Evolutionary conservation across 345 rosid genomes (phyloP), one percentile per base, ranked within the genome.

Genomic region (Dipteronia dyeriana): DNA sequence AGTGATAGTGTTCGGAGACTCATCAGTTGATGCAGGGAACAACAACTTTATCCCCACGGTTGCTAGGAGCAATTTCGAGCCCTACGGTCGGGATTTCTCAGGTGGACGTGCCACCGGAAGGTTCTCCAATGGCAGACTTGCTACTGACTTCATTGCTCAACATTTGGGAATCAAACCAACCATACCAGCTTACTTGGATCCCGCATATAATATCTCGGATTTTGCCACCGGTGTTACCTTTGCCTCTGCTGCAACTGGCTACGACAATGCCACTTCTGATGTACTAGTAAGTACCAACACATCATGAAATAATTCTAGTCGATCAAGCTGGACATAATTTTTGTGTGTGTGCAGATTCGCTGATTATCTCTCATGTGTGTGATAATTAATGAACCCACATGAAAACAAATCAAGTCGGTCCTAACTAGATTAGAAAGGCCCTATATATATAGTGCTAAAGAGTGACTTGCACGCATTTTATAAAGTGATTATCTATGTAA

Each of bases 171-270:
- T 89, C 41, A 89, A 87, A 71, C 76, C 81, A 0, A 54, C 70
- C 0, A 62, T 89, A 34, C 92, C 92, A 0, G 91, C 92, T 0
- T 89, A 86, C 76, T 83, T 89, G 82, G 92, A 89, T 80, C 88
- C 92, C 17, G 75, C 79, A 9, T 89, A 86, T 67, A 80, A 71
- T 53, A 86, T 89, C 3, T 76, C 88, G 2, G 91, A 87, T 82
- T 87, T 89, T 47, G 89, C 89, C 54, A 82, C 86, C 1, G 91
- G 92, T 9, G 92, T 87, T 17, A 76, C 85, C 11, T 89, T 89
- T 71, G 92, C 92, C 22, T 89, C 92, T 9, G 90, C 92, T 54
- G 92, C 78, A 16, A 84, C 89, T 1, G 92, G 92, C 38, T 89
- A 86, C 65, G 92, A 87, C 51, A 89, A 86, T 61, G 85, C 83